Percentiles rank a stretch among this genome's conserved stretches.
Conservation (phyloP, 169 alveolate genomes). For the Cryptosporidium sp. region DNA sequence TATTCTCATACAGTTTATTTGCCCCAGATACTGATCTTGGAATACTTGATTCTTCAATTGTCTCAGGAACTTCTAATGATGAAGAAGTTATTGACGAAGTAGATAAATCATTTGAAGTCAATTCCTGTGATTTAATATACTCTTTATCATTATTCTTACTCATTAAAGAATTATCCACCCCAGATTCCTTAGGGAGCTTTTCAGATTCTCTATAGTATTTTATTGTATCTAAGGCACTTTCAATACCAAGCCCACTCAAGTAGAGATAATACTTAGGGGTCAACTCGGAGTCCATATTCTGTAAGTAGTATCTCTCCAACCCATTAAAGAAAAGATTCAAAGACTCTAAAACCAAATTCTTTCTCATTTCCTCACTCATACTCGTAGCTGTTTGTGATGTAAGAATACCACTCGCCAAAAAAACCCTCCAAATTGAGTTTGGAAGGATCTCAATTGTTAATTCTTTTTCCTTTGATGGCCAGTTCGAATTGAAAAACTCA, state of each 20-base stretch:
- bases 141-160: neutral
- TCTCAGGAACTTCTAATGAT: slow-evolving; percentile 21
- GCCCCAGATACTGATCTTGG: neutral
- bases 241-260: slow-evolving; percentile 1
- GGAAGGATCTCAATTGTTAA: slow-evolving; percentile 19
- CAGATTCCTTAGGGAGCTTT: neutral
- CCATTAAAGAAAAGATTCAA: slow-evolving; percentile 39
- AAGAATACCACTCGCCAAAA: slow-evolving; percentile 8
- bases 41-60: neutral
- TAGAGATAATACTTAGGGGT: slow-evolving; percentile 3
- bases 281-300: slow-evolving; percentile 9
- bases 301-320: slow-evolving; percentile 15
- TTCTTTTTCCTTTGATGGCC: slow-evolving; percentile 7
- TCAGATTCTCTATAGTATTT: slow-evolving; percentile 14
- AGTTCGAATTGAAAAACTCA: slow-evolving; percentile 22
- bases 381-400: neutral
- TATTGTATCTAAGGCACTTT: slow-evolving; percentile 16
- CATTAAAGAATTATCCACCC: neutral
- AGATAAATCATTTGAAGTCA: neutral
- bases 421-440: slow-evolving; percentile 37
- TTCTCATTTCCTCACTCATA: slow-evolving; percentile 12
- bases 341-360: slow-evolving; percentile 14
- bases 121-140: neutral
- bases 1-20: neutral
- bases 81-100: slow-evolving; percentile 20